Evolutionary conservation across 2,329 filamentous ascomycete genomes (phyloP).

Genomic region (Colletotrichum gigasporum): DNA sequence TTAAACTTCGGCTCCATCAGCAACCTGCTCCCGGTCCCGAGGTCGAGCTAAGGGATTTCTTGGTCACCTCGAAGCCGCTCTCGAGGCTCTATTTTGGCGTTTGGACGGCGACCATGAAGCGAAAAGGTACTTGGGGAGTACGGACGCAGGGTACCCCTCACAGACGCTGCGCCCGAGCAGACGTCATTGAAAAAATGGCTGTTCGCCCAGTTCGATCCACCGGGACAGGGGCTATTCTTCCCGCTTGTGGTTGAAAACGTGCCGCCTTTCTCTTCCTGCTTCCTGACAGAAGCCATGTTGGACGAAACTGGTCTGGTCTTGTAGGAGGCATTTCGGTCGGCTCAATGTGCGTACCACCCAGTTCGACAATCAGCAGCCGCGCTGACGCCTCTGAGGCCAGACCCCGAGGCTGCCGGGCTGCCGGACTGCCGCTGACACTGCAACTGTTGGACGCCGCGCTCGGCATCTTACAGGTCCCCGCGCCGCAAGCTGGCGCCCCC

Average conservation of each 20-base stretch:
- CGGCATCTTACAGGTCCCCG: constrained; percentile 11
- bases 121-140: not conserved
- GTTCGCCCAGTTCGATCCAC: not conserved
- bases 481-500: constrained; percentile 2
- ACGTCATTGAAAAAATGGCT: constrained; percentile 26
- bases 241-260: not conserved
- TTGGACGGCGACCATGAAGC: not conserved
- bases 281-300: not conserved
- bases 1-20: not conserved
- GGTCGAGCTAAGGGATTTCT: not conserved
- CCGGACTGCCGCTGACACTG: not conserved
- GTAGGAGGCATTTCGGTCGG: not conserved
- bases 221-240: constrained; percentile 5
- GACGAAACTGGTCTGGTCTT: constrained; percentile 4
- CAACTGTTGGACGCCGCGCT: not conserved
- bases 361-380: not conserved
- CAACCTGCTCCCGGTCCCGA: not conserved
- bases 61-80: not conserved
- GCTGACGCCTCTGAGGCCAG: not conserved
- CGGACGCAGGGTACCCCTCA: constrained; percentile 2
- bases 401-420: constrained; percentile 22
- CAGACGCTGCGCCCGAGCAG: not conserved
- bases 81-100: not conserved
- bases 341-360: too few relatives aligned
- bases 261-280: not conserved